phyloP scores from a whole-genome alignment of 2,329 filamentous ascomycete species.

The Hymenotorrendiella dingleyae region DNA sequence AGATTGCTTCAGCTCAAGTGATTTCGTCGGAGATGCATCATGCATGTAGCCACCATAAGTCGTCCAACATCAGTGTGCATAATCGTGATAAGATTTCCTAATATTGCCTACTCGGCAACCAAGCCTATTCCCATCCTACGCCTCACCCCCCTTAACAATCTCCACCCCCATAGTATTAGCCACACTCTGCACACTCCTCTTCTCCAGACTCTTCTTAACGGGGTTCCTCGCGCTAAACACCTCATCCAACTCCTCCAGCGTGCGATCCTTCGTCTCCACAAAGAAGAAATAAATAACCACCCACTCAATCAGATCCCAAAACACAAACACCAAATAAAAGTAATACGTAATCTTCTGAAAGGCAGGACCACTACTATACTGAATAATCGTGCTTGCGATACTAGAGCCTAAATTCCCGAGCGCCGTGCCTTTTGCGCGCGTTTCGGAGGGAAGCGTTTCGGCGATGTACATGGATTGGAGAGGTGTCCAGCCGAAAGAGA shows the following conservation, averaged over 20 bases:
- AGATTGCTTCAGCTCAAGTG: too few relatives aligned
- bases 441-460: constrained; percentile 40
- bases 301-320: constrained; percentile 27
- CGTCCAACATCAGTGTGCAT: too few relatives aligned
- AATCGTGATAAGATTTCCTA: too few relatives aligned
- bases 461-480: constrained; percentile 45
- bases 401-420: constrained; percentile 39
- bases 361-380: constrained; percentile 34
- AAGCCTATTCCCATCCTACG: too few relatives aligned
- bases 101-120: too few relatives aligned
- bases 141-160: neutral
- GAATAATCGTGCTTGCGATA: constrained; percentile 31
- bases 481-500: constrained; percentile 46
- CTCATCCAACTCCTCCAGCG: constrained; percentile 47
- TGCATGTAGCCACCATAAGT: too few relatives aligned
- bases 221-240: constrained; percentile 45
- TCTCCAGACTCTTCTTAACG: constrained; percentile 30
- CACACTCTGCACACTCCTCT: constrained; percentile 36
- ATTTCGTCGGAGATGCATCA: too few relatives aligned
- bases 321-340: constrained; percentile 30
- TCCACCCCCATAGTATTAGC: constrained; percentile 28
- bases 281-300: constrained; percentile 46
- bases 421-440: constrained; percentile 25
- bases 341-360: constrained; percentile 34
- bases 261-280: constrained; percentile 49